Evolutionary conservation across 2,329 filamentous ascomycete species (phyloP).

Genomic region (Aspergillus eucalypticola): DNA sequence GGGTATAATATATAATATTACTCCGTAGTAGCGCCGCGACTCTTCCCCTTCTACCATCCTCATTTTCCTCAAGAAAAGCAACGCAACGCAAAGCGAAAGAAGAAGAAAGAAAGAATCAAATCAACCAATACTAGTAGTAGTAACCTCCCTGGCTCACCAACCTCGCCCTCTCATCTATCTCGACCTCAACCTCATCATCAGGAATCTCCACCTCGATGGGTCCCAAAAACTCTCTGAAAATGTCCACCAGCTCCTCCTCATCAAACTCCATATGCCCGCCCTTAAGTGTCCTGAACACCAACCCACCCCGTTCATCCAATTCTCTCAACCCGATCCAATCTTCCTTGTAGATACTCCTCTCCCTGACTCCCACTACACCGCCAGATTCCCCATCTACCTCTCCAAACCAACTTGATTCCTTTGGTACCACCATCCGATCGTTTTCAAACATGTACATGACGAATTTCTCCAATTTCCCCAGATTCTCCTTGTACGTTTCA

Average conservation of each 20-base stretch:
- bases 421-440: slow-evolving; percentile 82
- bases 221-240: slow-evolving; percentile 59
- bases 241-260: slow-evolving; percentile 64
- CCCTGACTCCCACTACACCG: slow-evolving; percentile 65
- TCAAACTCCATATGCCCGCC: slow-evolving; percentile 83
- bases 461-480: slow-evolving; percentile 71
- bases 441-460: slow-evolving; percentile 89
- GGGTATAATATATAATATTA: neutral
- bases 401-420: slow-evolving; percentile 87
- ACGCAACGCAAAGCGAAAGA: too few species aligned
- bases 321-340: slow-evolving; percentile 88
- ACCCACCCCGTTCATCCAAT: slow-evolving; percentile 74
- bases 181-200: neutral
- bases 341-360: slow-evolving; percentile 75
- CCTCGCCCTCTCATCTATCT: neutral
- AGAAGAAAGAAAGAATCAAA: too few species aligned
- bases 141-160: slow-evolving; percentile 18
- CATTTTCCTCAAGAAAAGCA: too few species aligned
- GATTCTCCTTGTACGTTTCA: slow-evolving; percentile 67
- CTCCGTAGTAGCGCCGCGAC: too few species aligned
- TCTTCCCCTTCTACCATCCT: too few species aligned
- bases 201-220: slow-evolving; percentile 26
- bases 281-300: slow-evolving; percentile 71
- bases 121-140: too few species aligned
- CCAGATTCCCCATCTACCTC: slow-evolving; percentile 72